These are phyloP conservation scores for Penicillium sp. DNA, from an alignment of 2,329 filamentous ascomycete species.

Conservation along the genomic window DNA sequence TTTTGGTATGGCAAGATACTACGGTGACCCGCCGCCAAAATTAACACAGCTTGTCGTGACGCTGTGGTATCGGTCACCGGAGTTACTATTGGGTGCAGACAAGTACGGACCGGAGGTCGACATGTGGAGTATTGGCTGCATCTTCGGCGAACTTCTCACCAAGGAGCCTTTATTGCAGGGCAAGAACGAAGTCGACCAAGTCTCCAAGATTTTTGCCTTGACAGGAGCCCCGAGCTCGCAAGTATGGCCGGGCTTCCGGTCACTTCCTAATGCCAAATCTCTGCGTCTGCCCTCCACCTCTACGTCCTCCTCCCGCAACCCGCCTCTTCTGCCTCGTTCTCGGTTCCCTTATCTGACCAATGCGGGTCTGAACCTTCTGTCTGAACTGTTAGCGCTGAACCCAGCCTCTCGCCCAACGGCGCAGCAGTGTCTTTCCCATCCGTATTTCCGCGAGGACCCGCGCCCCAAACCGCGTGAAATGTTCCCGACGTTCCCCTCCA, in stretches of 20 bases:
- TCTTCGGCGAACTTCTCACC: slow-evolving; percentile 86
- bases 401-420: slow-evolving; percentile 70
- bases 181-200: slow-evolving; percentile 86
- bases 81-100: slow-evolving; percentile 77
- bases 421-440: slow-evolving; percentile 69
- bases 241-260: slow-evolving; percentile 80
- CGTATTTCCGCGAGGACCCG: slow-evolving; percentile 86
- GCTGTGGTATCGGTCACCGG: slow-evolving; percentile 91
- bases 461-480: slow-evolving; percentile 84
- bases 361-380: slow-evolving; percentile 68
- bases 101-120: slow-evolving; percentile 76
- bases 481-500: slow-evolving; percentile 96
- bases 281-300: slow-evolving; percentile 61
- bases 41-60: slow-evolving; percentile 93
- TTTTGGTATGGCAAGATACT: slow-evolving; percentile 95
- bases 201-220: slow-evolving; percentile 82
- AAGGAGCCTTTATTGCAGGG: slow-evolving; percentile 82
- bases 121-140: slow-evolving; percentile 95
- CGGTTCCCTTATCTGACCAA: slow-evolving; percentile 78
- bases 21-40: slow-evolving; percentile 71
- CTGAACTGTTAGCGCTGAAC: slow-evolving; percentile 68
- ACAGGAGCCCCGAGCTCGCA: slow-evolving; percentile 82
- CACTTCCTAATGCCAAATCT: slow-evolving; percentile 79
- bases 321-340: slow-evolving; percentile 61
- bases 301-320: slow-evolving; percentile 39